Base-by-base conservation (phyloP, 176 grass and related monocot genomes). In the Musa beccarii region DNA sequence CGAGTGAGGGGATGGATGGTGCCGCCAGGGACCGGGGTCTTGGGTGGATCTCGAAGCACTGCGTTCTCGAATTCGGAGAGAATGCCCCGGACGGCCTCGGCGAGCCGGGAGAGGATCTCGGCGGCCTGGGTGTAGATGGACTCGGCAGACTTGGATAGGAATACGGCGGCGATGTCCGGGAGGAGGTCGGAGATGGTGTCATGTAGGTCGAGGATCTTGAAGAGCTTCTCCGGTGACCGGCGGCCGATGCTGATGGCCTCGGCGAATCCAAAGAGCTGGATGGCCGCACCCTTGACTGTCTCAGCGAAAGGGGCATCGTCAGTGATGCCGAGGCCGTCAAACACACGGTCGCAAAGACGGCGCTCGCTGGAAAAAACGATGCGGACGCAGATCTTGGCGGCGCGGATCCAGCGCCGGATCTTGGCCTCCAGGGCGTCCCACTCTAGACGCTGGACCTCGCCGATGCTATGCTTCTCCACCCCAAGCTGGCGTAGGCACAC, bases 171-270 rank as follows among this genome's bases (percentile, higher is more conserved):
- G 54, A 98, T 76, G 52, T 99, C 95, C 16, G 90, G 95, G 54
- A 99, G 59, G 74, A 99, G 81, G 72, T 99, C 86, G 17, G 73
- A 70, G 19, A 99, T 68, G 23, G 88, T 69, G 29, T 99, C 95
- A 79, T 99, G 88, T 68, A 99, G 90, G 83, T 93, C 90, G 53
- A 99, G 84, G 68, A 91, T 89, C 84, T 99, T 99, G 84, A 94
- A 99, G 16, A 99, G 84, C 79, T 99, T 99, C 82, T 99, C 95
- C 0, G 95, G 86, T 0, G 95, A 89, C 53, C 95, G 86, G 69
- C 95, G 95, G 0, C 90, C 90, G 73, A 99, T 94, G 74, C 86
- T 87, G 69, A 93, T 91, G 59, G 95, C 95, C 82, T 98, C 95
- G 0, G 84, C 82, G 54, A 98, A 98, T 61, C 95, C 88, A 50